Conservation (phyloP, 768 basidiomycete species). For the Phallus indusiatus region DNA sequence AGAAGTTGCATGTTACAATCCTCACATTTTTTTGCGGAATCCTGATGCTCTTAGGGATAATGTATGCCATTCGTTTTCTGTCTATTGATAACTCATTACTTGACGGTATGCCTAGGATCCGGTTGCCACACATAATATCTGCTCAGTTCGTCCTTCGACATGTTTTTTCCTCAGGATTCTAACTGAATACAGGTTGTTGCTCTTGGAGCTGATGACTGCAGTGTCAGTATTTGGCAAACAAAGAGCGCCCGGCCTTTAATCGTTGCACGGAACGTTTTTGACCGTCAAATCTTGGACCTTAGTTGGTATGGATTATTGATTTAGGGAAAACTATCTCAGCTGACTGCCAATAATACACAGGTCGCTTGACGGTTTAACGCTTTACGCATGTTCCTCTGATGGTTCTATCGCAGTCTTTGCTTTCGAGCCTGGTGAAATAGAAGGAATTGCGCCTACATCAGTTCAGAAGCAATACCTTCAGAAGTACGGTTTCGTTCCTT, state of each 20-base stretch:
- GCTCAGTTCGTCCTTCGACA: conserved; percentile 38
- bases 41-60: conserved; percentile 23
- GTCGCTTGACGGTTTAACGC: conserved; percentile 85
- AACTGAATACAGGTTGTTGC: conserved; percentile 46
- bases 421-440: conserved; percentile 72
- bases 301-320: conserved; percentile 60
- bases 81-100: too few species aligned
- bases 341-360: conserved; percentile 28
- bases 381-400: conserved; percentile 94
- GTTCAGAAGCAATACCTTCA: conserved; percentile 73
- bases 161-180: not conserved
- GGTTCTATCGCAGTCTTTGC: conserved; percentile 86
- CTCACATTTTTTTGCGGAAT: conserved; percentile 84
- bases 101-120: conserved; percentile 22
- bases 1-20: conserved; percentile 91
- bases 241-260: conserved; percentile 84
- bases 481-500: conserved; percentile 67
- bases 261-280: conserved; percentile 90
- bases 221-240: conserved; percentile 94
- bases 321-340: not conserved
- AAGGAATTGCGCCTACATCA: conserved; percentile 65
- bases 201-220: conserved; percentile 87
- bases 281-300: conserved; percentile 89
- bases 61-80: not conserved
- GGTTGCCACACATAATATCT: conserved; percentile 73